These are phyloP conservation scores for Penicillium sp. DNA, from an alignment of 2,329 filamentous ascomycete genomes.

Conservation along the genomic window DNA sequence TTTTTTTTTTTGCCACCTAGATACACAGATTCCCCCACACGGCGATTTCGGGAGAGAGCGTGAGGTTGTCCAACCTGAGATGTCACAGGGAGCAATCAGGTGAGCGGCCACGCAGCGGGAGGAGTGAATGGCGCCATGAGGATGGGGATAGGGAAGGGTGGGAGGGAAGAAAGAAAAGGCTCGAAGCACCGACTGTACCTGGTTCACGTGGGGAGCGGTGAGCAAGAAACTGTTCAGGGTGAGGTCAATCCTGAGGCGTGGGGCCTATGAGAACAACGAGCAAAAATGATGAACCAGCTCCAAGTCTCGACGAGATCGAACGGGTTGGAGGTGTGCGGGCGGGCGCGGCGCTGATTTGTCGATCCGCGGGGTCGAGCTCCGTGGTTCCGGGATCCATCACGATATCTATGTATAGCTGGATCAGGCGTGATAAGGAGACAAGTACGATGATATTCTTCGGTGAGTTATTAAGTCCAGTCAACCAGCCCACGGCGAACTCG, in stretches of 20 bases:
- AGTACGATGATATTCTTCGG: too few species aligned
- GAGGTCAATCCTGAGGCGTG: too few species aligned
- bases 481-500: too few species aligned
- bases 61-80: constrained; percentile 14
- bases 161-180: constrained; percentile 7
- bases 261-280: too few species aligned
- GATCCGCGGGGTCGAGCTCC: constrained; percentile 13
- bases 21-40: neutral
- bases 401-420: too few species aligned
- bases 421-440: neutral
- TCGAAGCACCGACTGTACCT: constrained; percentile 18
- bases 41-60: neutral
- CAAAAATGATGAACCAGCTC: too few species aligned
- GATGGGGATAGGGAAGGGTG: constrained; percentile 2
- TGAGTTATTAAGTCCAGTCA: too few species aligned
- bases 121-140: constrained; percentile 18
- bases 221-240: neutral
- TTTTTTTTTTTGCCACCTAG: constrained; percentile 5
- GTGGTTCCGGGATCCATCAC: too few species aligned
- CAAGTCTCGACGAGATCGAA: constrained; percentile 10
- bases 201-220: constrained; percentile 8
- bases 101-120: constrained; percentile 23
- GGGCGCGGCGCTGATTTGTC: constrained; percentile 22
- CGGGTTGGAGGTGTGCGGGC: constrained; percentile 18
- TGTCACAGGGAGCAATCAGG: constrained; percentile 21